Evolutionary conservation across 768 basidiomycete species (phyloP), one percentile per base, ranked within the genome.

Genomic region (Tricholoma matsutake): DNA sequence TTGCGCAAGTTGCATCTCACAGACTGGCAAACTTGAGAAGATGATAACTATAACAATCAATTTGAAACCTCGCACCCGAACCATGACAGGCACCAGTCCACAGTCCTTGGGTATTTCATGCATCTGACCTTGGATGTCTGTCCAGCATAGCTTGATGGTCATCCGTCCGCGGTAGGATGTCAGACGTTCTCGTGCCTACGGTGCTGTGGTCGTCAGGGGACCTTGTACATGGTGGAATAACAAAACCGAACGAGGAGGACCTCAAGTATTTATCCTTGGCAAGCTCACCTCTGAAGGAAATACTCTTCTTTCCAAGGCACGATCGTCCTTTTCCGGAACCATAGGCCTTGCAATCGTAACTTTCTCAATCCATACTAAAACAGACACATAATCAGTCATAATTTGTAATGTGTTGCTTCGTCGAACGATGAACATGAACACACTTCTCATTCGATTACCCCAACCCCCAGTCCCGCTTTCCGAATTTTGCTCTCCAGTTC

Each of bases 31-130:
- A 34, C 25, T 11, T 67, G 9, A 65, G 18, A 49, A 25, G 11
- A 16, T 22, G 29, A 47, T 13, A 0, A 39, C 10, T 25, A 25
- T 25, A 43, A 11, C 16, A 58, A 55, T 58, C 28, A 25, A 34
- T 45, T 47, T 35, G 55, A 52, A n/a, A 31, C 34, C 32, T 80
- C 93, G 70, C 74, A 96, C 94, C 71, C 94, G 86, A 75, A 97
- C 89, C 97, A 99, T 98, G 75, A 99, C 89, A 3, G 97, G 97
- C 14, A 98, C 78, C 34, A 93, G 80, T 60, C 97, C 97, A 71
- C 96, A 95, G 60, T 98, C 96, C 67, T 89, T 88, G 41, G 87
- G 83, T 62, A 84, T 82, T 65, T 87, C 85, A 57, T 89, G 83
- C 7, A 80, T 79, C 54, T 88, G 86, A n/a, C 84, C 84, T 58